Conservation (phyloP, 768 basidiomycete species). For the Trametes punicea region DNA sequence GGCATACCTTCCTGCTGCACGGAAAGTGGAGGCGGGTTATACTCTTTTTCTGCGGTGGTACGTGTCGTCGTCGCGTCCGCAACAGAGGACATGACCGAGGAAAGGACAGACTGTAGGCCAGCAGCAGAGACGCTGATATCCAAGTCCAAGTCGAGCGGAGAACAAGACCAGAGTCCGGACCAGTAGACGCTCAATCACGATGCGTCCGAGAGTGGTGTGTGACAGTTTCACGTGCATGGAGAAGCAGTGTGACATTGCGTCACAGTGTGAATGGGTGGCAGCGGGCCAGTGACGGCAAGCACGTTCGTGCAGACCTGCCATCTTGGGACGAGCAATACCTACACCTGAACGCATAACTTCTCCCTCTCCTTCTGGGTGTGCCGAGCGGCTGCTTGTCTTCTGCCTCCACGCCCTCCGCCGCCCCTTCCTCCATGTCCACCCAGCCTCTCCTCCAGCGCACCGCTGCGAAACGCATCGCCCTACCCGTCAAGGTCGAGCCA, state of each 20-base stretch:
- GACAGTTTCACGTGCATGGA: conserved; percentile 10
- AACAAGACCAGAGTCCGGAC: neutral
- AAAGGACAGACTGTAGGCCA: neutral
- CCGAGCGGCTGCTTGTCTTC: conserved; percentile 3
- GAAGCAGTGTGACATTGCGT: neutral
- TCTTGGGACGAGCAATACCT: conserved; percentile 28
- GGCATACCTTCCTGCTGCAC: conserved; percentile 30
- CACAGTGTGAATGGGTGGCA: neutral
- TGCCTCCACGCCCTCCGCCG: neutral
- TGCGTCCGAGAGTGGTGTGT: neutral
- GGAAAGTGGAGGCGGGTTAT: conserved; percentile 22
- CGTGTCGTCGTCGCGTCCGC: neutral
- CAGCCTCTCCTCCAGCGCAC: conserved; percentile 97
- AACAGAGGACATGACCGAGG: neutral
- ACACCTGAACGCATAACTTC: conserved; percentile 15
- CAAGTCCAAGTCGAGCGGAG: neutral
- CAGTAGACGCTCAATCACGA: neutral
- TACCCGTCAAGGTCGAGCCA: conserved; percentile 91
- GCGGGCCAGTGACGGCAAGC: conserved; percentile 25
- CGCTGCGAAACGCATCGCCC: conserved; percentile 89
- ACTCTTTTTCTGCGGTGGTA: conserved; percentile 2
- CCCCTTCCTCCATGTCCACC: conserved; percentile 76
- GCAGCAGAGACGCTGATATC: neutral
- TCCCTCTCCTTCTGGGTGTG: neutral
- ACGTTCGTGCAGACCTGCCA: conserved; percentile 29